Base-by-base conservation (phyloP, 495 filamentous ascomycete genomes). In the Acidomyces sp. region DNA sequence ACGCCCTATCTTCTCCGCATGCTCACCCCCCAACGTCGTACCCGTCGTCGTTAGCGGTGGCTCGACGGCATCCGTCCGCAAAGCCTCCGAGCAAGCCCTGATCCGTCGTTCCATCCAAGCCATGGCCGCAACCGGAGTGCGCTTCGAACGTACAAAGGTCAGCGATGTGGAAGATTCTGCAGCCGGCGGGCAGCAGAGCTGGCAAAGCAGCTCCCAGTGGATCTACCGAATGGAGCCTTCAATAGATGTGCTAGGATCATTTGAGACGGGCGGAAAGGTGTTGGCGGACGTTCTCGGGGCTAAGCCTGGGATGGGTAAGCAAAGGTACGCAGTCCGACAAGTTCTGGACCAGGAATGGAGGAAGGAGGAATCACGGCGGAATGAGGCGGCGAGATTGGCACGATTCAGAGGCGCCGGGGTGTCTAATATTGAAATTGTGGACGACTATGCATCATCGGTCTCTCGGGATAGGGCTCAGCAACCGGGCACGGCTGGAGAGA, bases 141-240 rank as follows among this genome's bases (percentile, higher is more conserved):
- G 71, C 3, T 86, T 94, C 60, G 82, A 93, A 51, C 78, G 75
- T 51, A 79, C 79, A 2, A 77, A 78, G 49, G 71, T 97, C 24
- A 86, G 93, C 3, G n/a, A n/a, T n/a, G 66, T 65, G n/a, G 68
- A 67, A 24, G 63, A 61, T 16, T 39, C 49, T 26, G 60, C 69
- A 37, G 63, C 66, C 36, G 52, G 70, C 47, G 61, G 65, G 1
- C 18, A 27, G 16, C 16, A 16, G 15, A 39, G 30, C 21, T 29
- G 35, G 37, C 26, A 52, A 21, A 45, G 18, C 10, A 16, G 34
- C 28, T 47, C 41, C 48, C 66, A 74, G 48, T 94, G 80, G 78
- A 77, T 88, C 9, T 93, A 90, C 57, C 74, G 90, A 23, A 90
- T 97, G 88, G 87, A 95, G 52, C 90, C 90, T 74, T 72, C 79